Base-by-base conservation (phyloP, 805 yeast genomes). In the Yarrowia keelungensis region DNA sequence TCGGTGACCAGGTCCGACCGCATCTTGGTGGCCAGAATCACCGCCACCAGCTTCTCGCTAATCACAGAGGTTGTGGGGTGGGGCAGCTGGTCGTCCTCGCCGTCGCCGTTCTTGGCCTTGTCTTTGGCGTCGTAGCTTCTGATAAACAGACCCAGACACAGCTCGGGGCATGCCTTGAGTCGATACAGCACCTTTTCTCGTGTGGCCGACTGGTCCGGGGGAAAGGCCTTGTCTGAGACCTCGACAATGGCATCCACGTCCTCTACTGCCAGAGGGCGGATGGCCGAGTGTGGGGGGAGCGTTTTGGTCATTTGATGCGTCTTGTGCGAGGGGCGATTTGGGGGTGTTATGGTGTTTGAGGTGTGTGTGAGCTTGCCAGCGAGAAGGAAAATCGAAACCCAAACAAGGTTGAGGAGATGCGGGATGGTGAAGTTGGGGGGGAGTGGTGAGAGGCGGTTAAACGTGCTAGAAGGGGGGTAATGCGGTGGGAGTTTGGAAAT, bases 111-210 rank as follows among this genome's bases (percentile, higher is more conserved):
- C 26, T 64, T 43, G 47, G 67, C 32, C 43, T 65, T 50, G 26
- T 36, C 49, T 22, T 66, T 45, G 45, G 46, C 69, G n/a, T 72
- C 73, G 78, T 89, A 89, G 69, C 86, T 86, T 75, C 97, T 83
- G 65, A 92, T 82, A 75, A 94, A 95, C 69, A 95, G 82, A 2
- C 98, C 98, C 7, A 93, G 86, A 72, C 95, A 87, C 69, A 94
- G 84, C 77, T 94, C 99, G 10, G 98, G 98, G 76, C 98, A 93
- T 4, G 81, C 86, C 1, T 83, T 83, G 71, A 94, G 82, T 73
- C 98, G 84, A 80, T 91, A 94, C 71, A 79, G 80, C 68, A 87
- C 78, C 72, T 85, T 87, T 64, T 87, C 91, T n/a, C 74, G 75
- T 12, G 90, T 76, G 53, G 91, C 88, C 69, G 96, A 83, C 79